A percentile compares a stretch with the other conserved stretches of the same genome.
These are phyloP conservation scores for Hirsutella thompsonii DNA, from an alignment of 2,329 filamentous ascomycete species.

Conservation along the genomic window DNA sequence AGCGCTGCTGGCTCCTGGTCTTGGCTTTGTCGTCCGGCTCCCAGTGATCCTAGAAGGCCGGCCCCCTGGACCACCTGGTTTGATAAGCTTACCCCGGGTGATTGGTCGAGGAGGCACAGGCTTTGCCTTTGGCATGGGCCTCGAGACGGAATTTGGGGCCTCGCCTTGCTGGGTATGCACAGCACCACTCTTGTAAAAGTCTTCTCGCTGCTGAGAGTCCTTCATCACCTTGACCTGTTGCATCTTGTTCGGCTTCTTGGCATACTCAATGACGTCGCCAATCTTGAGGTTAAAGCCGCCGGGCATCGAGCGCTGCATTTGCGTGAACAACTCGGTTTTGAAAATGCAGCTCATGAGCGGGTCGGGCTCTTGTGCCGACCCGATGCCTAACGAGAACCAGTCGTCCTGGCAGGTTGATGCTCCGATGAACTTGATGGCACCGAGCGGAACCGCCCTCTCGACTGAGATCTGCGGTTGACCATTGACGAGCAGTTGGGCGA, in stretches of 20 bases:
- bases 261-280: slow-evolving; percentile 78
- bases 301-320: slow-evolving; percentile 68
- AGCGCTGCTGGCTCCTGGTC: slow-evolving; percentile 21
- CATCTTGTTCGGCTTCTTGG: slow-evolving; percentile 93
- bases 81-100: slow-evolving; percentile 84
- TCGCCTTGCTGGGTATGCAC: slow-evolving; percentile 82
- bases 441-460: slow-evolving; percentile 71
- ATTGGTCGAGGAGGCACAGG: slow-evolving; percentile 81
- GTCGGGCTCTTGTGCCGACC: slow-evolving; percentile 84
- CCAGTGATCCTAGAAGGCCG: slow-evolving; percentile 59
- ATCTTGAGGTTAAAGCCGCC: slow-evolving; percentile 75
- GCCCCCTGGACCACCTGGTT: slow-evolving; percentile 74
- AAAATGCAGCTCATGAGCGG: slow-evolving; percentile 87
- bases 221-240: slow-evolving; percentile 81
- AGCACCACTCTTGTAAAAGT: slow-evolving; percentile 87
- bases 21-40: slow-evolving; percentile 30
- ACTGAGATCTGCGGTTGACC: slow-evolving; percentile 68
- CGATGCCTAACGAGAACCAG: slow-evolving; percentile 88
- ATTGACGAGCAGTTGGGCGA: slow-evolving; percentile 74
- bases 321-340: slow-evolving; percentile 95
- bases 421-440: slow-evolving; percentile 79
- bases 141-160: slow-evolving; percentile 67
- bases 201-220: slow-evolving; percentile 63
- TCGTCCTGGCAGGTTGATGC: slow-evolving; percentile 77
- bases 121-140: slow-evolving; percentile 76